Evolutionary conservation across 768 basidiomycete genomes (phyloP), one percentile per base, ranked within the genome.

Genomic region (Lactarius hengduanensis): DNA sequence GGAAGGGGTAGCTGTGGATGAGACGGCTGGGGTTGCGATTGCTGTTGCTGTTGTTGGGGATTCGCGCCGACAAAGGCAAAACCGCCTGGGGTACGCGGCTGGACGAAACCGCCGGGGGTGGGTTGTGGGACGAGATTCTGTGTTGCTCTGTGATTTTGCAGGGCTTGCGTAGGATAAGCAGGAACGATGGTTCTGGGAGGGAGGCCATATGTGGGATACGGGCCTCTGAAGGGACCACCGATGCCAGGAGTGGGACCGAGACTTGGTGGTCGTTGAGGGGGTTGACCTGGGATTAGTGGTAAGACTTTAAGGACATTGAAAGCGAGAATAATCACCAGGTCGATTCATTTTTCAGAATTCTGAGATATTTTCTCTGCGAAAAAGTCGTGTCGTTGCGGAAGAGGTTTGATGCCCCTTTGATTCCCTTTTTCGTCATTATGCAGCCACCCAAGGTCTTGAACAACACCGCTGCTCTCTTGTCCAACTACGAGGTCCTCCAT

Each of bases 401-500:
- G 61, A 50, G 32, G 28, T 60, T 30, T 66, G 57, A 59, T 57
- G 41, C 64, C 62, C 65, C 34, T 11, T 38, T 54, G 32, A 32
- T 32, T 65, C 2, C 66, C 69, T 43, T 62, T 70, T 70, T 64
- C 61, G 50, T 43, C 6, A 43, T 32, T 6, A 32, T 43, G 43
- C 43, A 40, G 38, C 38, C 38, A 40, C 38, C 15, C 38, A 38
- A 38, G 20, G 43, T 47, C 1, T 9, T 47, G 9, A 86, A 89
- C 67, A 73, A 86, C 13, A 84, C 90, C 60, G 80, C 90, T 18
- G 86, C 92, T n/a, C 85, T 96, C 61, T 83, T 98, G 18, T 90
- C 93, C 38, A 96, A 97, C 77, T 86, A 81, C 72, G 96, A 98
- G 76, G 94, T 97, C 66, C 79, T 96, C 56, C 73, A 82, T 20